phyloP scores from a whole-genome alignment of 257 asterid species.

The Plectranthus barbatus region DNA sequence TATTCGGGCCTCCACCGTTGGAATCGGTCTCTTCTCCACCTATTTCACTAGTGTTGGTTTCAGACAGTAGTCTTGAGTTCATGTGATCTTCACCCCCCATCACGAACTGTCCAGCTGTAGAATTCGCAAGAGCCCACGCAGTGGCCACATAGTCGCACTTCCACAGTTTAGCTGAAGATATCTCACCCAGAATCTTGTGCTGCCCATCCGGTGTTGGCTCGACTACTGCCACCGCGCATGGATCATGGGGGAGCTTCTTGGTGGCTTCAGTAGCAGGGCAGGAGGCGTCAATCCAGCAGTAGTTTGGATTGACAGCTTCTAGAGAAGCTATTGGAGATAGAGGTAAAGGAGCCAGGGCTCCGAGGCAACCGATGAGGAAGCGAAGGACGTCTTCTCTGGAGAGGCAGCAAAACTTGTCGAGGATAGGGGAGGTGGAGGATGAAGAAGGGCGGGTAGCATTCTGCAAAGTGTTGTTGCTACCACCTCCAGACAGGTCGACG shows the following conservation, averaged over 20 bases:
- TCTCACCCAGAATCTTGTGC: conserved; percentile 70
- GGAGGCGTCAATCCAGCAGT: conserved; percentile 55
- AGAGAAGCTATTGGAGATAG: conserved; percentile 77
- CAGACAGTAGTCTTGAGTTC: conserved; percentile 32
- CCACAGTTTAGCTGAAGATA: conserved; percentile 83
- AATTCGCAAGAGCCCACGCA: conserved; percentile 88
- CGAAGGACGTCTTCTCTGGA: conserved; percentile 93
- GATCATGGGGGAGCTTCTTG: conserved; percentile 51
- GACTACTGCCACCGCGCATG: conserved; percentile 81
- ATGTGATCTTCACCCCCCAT: conserved; percentile 81
- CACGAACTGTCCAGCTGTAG: conserved; percentile 82
- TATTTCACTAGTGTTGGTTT: conserved; percentile 18
- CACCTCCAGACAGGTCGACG: conserved; percentile 28
- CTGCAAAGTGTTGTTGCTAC: conserved; percentile 24
- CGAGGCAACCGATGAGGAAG: conserved; percentile 89
- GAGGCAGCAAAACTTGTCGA: conserved; percentile 74
- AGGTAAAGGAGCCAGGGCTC: conserved; percentile 94
- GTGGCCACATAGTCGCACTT: conserved; percentile 79
- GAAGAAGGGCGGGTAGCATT: conserved; percentile 43
- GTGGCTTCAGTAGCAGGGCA: conserved; percentile 61
- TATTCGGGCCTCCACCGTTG: conserved; percentile 21
- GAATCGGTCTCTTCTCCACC: conserved; percentile 28
- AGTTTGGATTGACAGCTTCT: conserved; percentile 62
- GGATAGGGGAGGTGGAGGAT: conserved; percentile 47
- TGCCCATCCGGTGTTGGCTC: conserved; percentile 54